Evolutionary conservation across 495 filamentous ascomycete species (phyloP).

Genomic region (Xanthoparmelia taractica): DNA sequence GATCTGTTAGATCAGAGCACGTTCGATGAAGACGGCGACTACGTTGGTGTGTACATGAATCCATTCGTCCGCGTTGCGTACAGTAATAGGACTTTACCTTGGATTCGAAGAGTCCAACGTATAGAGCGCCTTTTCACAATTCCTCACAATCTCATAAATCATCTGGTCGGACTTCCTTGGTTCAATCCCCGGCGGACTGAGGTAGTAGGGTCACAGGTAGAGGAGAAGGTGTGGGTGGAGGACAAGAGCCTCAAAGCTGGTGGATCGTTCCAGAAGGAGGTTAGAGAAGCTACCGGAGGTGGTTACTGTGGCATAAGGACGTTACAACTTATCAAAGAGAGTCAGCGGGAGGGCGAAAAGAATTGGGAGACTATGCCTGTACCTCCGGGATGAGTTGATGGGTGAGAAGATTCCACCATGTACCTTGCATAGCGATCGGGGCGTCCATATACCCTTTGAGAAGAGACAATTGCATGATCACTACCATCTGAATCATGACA

Average conservation of each 20-base stretch:
- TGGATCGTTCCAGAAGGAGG: slow-evolving; percentile 38
- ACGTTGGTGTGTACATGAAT: slow-evolving; percentile 61
- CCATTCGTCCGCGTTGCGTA: slow-evolving; percentile 67
- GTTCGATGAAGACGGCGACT: slow-evolving; percentile 35
- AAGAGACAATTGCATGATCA: background rate
- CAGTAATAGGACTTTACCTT: slow-evolving; percentile 43
- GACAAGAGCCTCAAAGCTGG: slow-evolving; percentile 28
- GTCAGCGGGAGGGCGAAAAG: slow-evolving; percentile 42
- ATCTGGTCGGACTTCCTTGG: slow-evolving; percentile 46
- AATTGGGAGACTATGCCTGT: slow-evolving; percentile 44
- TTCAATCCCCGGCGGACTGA: slow-evolving; percentile 52
- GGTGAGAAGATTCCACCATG: background rate
- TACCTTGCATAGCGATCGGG: slow-evolving; percentile 8
- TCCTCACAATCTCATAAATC: slow-evolving; percentile 48
- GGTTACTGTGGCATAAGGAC: slow-evolving; percentile 52
- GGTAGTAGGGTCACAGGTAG: slow-evolving; percentile 44
- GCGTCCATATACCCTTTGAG: slow-evolving; percentile 15
- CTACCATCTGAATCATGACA: background rate
- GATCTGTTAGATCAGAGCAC: slow-evolving; percentile 48
- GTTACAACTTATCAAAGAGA: slow-evolving; percentile 49
- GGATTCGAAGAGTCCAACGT: slow-evolving; percentile 47
- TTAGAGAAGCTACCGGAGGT: slow-evolving; percentile 41
- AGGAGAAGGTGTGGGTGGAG: slow-evolving; percentile 48
- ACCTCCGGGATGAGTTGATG: slow-evolving; percentile 21
- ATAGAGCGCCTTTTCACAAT: slow-evolving; percentile 53